phyloP scores from a whole-genome alignment of 345 rosid genomes.

The Bruguiera sexangula region DNA sequence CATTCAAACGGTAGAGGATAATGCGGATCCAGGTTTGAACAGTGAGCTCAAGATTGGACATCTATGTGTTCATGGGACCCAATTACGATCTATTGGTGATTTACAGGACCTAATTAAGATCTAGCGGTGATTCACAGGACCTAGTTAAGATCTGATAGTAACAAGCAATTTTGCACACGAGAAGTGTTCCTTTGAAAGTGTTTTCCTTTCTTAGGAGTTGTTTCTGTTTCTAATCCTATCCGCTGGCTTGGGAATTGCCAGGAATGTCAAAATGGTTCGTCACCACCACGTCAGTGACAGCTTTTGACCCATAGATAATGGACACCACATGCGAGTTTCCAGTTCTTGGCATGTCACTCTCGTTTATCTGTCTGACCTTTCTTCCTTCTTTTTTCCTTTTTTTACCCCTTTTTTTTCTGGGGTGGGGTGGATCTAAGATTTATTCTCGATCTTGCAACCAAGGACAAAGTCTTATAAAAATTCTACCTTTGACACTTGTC shows the following conservation, averaged over 20 bases:
- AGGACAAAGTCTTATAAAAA: not conserved
- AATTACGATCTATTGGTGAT: too few species aligned
- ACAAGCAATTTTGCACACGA: too few species aligned
- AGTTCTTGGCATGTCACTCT: not conserved
- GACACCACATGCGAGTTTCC: conserved; percentile 25
- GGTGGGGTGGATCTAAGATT: too few species aligned
- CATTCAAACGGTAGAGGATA: too few species aligned
- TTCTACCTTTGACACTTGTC: not conserved
- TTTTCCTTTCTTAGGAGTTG: too few species aligned
- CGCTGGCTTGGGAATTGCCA: too few species aligned
- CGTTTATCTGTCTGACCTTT: not conserved
- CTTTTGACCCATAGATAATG: conserved; percentile 2
- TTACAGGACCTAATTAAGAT: too few species aligned
- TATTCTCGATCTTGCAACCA: not conserved
- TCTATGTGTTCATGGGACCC: too few species aligned
- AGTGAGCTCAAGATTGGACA: too few species aligned
- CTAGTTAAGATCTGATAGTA: not conserved
- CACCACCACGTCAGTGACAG: conserved; percentile 41
- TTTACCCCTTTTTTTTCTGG: not conserved
- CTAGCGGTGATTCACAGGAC: not conserved
- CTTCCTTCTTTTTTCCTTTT: not conserved
- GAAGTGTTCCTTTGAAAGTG: too few species aligned
- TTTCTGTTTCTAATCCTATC: too few species aligned
- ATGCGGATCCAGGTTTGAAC: too few species aligned
- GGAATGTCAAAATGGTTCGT: not conserved